Conservation (phyloP, 140 eudicot genomes). For the Bidens hawaiensis region DNA sequence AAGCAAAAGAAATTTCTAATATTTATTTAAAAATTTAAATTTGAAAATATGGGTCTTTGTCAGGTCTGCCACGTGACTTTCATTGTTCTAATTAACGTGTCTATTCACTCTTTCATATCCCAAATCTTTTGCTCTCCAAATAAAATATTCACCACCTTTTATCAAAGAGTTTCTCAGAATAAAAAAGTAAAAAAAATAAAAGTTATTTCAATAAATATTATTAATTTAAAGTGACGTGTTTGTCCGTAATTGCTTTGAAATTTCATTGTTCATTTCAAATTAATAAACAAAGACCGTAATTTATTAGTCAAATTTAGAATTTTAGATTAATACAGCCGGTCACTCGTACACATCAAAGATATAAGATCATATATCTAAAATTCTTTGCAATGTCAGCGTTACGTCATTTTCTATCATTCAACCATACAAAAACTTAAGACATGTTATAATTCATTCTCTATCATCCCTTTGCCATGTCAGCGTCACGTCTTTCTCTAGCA, state of each 20-base stretch:
- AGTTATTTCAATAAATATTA: no score
- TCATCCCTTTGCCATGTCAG: no score
- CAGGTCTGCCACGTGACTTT: constrained; percentile 5
- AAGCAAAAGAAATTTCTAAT: background rate
- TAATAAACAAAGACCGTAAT: background rate
- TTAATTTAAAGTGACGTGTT: background rate
- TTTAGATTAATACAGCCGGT: no score
- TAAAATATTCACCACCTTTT: constrained; percentile 1
- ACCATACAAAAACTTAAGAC: no score
- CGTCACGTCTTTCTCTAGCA: no score
- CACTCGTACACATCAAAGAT: no score
- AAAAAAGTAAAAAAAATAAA: background rate
- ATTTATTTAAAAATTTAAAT: background rate
- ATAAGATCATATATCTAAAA: no score
- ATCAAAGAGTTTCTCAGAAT: background rate
- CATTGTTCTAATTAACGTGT: background rate
- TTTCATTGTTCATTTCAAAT: no score
- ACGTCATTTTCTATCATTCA: no score
- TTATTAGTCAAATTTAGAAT: no score
- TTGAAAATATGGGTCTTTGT: background rate
- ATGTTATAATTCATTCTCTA: no score
- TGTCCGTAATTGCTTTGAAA: background rate
- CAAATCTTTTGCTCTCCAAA: background rate
- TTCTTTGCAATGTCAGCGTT: no score
- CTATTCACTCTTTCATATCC: background rate